Base-by-base conservation (phyloP, 306 rosid genomes). In the Delonix regia region DNA sequence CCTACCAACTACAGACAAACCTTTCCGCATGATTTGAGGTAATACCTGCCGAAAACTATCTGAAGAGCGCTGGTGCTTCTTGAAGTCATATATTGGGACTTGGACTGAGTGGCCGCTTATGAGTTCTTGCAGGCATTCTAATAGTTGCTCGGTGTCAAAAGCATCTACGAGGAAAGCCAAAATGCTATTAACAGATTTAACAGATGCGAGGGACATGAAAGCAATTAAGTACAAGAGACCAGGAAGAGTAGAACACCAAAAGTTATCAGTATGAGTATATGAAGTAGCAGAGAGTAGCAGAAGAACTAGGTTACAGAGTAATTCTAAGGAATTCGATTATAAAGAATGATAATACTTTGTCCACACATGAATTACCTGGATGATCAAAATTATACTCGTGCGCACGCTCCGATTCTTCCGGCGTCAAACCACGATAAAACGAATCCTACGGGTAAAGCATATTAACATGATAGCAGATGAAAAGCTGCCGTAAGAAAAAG, bases 341-440 rank as follows among this genome's bases (percentile, higher is more conserved):
- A 67, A 21, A 18, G 7, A 44, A 42, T 9, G 19, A 33, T 11
- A 45, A 6, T 27, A 24, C 16, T 36, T 14, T 3, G 10, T 0
- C 59, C 3, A 16, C 7, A 24, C 45, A 78, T 19, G 15, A 39
- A 38, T 75, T 86, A 94, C 99, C 99, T 27, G 99, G 99, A 77
- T 95, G 99, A 83, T 95, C 99, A 65, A 95, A 95, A 83, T 95
- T 95, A 81, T 95, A 95, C 87, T 95, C 99, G 65, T 87, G 85
- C 41, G 89, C 99, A 0, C 85, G 95, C 16, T 89, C 81, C 49
- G 87, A 83, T 65, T 95, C 99, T 72, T 91, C 96, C 47, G 99
- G 89, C 3, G 87, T 90, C 87, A 94, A 82, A n/a, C 99, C 99
- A 15, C 99, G 97, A 77, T 94, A 94, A 86, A 94, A 94, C 0